Evolutionary conservation across 768 basidiomycete genomes (phyloP), one percentile per base, ranked within the genome.

Genomic region (Boletus pseudo-olivaceus): DNA sequence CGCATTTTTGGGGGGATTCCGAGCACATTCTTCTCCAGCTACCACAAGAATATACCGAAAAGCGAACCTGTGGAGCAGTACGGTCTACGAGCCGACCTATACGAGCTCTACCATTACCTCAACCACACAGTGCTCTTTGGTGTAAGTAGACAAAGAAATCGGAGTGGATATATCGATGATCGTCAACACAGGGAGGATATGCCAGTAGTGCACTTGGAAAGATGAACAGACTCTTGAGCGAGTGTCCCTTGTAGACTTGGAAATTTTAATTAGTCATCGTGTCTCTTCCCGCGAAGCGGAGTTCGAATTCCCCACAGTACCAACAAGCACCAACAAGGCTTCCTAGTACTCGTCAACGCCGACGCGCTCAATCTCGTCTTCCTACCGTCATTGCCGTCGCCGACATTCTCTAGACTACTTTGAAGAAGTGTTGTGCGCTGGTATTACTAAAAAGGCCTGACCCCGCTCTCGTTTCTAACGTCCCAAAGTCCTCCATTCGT

Each of bases 51-150:
- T 58, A 71, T 77, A 29, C 84, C 85, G 0, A 89, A 84, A 66
- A 75, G 84, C 1, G 78, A 84, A 33, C 89, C 89, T 6, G 75
- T 75, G 4, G 77, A 79, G 4, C 79, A 90, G 62, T 90, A 88
- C 62, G 75, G 76, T 29, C 73, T 83, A 35, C 79, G 90, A 33
- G 77, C 69, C 32, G 80, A 87, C 47, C 68, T 91, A n/a, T 91
- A 92, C 59, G 82, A 89, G 67, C 69, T 91, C 27, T 92, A 87
- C 58, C 90, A 92, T 68, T 89, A 90, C 63, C 71, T 91, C 58
- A 92, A 92, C 61, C 90, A 92, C 62, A 88, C 89, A 0, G 72
- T 88, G 5, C 66, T 92, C 5, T 91, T 91, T 63, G 87, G 87
- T 55, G 89, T 90, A 64, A 73, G 85, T 74, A 9, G 33, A 40